Conservation (phyloP, 106 monocot genomes). For the Phalaenopsis equestris region DNA sequence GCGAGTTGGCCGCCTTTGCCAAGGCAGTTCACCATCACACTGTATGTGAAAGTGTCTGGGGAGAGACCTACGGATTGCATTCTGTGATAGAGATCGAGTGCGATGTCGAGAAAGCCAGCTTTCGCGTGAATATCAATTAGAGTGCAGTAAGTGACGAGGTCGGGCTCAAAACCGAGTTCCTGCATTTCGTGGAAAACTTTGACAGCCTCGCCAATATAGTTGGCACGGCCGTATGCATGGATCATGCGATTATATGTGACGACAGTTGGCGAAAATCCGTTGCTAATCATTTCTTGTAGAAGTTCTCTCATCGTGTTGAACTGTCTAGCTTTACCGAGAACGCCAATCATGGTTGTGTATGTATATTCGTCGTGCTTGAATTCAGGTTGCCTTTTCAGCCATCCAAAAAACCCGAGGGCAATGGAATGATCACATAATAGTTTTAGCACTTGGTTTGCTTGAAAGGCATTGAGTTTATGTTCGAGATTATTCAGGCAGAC, state of each 20-base stretch:
- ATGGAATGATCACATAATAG: conserved; percentile 59
- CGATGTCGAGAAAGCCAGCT: conserved; percentile 72
- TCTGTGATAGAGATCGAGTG: conserved; percentile 58
- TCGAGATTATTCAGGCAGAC: conserved; percentile 45
- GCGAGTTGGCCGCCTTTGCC: conserved; percentile 82
- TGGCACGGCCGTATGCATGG: conserved; percentile 83
- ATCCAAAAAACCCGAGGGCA: conserved; percentile 83
- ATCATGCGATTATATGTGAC: conserved; percentile 93
- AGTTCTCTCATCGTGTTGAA: conserved; percentile 51
- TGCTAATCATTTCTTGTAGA: conserved; percentile 65
- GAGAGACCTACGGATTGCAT: conserved; percentile 74
- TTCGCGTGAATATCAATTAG: conserved; percentile 96
- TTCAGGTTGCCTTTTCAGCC: conserved; percentile 73
- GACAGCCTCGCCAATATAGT: conserved; percentile 67
- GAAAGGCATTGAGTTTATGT: conserved; percentile 59
- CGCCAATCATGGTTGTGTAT: conserved; percentile 98
- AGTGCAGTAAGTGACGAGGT: conserved; percentile 86
- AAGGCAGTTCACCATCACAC: conserved; percentile 95
- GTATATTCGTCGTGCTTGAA: conserved; percentile 90
- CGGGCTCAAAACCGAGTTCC: conserved; percentile 57
- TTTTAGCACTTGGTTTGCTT: conserved; percentile 95
- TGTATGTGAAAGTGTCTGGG: conserved; percentile 95
- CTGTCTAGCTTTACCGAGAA: conserved; percentile 83
- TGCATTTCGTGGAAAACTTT: conserved; percentile 75
- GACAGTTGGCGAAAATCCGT: conserved; percentile 67